Evolutionary conservation across 73 alveolate species (phyloP), one percentile per base, ranked within the genome.

Genomic region (Paramecium octaurelia): DNA sequence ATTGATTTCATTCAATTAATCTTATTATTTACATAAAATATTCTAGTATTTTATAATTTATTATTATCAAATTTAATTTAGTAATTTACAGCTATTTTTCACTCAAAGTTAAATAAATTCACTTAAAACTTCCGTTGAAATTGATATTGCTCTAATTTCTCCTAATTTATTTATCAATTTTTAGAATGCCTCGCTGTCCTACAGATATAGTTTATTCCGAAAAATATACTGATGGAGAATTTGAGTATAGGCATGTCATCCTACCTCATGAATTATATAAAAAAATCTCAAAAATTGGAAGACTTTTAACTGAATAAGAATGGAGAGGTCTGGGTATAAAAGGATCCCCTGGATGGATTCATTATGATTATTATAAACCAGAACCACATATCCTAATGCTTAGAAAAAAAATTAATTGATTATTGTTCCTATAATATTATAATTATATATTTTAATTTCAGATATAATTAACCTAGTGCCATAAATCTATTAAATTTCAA

Each of bases 281-380:
- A 87, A 92, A 89, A 95, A 93, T 96, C 93, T 96, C 96, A 9
- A 75, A 95, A 46, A 80, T 43, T 6, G 91, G 48, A 31, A 89
- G 97, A 85, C 94, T 97, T 54, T 94, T 98, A 46, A 86, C 94
- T 12, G 99, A 98, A 93, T 92, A 93, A 58, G 99, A 97, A 92
- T 98, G 99, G 99, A 96, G 99, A 92, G 83, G 97, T 21, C 93
- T 98, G 8, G 99, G 99, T 40, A 98, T 98, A 20, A 97, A 97
- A 92, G 99, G 97, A 90, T 92, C 97, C 24, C 77, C 99, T 46
- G 99, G 99, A 24, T 97, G 99, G 99, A 92, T 75, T 46, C 99
- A 97, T 93, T 97, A 97, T 85, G 97, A 95, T 85, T 86, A 92
- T 76, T 95, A 94, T 83, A 96, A 95, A 44, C 92, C 92, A 46